Evolutionary conservation across 2,329 filamentous ascomycete species (phyloP), one percentile per base, ranked within the genome.

Genomic region (Cladophialophora chaetospira): DNA sequence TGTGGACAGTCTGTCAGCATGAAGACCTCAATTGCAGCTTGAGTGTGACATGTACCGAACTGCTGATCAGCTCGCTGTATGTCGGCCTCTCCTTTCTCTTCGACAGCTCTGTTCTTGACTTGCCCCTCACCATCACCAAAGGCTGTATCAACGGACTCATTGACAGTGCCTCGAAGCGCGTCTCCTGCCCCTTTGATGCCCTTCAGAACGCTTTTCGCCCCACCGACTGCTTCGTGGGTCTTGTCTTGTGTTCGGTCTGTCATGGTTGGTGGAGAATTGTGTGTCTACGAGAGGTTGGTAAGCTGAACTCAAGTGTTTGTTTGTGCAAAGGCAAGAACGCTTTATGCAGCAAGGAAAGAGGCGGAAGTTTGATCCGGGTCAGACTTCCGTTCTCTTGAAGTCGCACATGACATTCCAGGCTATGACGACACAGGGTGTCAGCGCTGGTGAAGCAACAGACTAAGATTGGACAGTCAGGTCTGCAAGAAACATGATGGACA

Each of bases 121-220:
- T 60, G 51, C 25, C 59, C 58, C 29, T 58, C 36, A 15, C 33
- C 49, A 15, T 63, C 57, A 38, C 58, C 35, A 38, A 64, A 64
- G 3, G 58, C 54, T 5, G 51, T 56, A 35, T 62, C 60, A 25
- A 64, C 43, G 9, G 48, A 52, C 25, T 58, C 53, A 25, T 61
- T 63, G 40, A 64, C 54, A 8, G 46, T 56, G 26, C 62, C 62
- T 5, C 62, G 54, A 19, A 64, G 50, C n/a, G 50, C 43, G 31
- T 62, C 60, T 8, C 62, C 62, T 28, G 52, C 40, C 29, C 62
- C 60, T 38, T 51, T 55, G 52, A 64, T 47, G 8, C 62, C 62
- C 44, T 55, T 57, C 25, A 62, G 21, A 19, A 54, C 57, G 5
- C 53, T 53, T 29, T 60, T 60, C 19, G 58, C 57, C 10, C 58